Percentiles rank a stretch among this genome's conserved stretches.
Conservation (phyloP, 169 alveolate species). For the Toxoplasma gondii region DNA sequence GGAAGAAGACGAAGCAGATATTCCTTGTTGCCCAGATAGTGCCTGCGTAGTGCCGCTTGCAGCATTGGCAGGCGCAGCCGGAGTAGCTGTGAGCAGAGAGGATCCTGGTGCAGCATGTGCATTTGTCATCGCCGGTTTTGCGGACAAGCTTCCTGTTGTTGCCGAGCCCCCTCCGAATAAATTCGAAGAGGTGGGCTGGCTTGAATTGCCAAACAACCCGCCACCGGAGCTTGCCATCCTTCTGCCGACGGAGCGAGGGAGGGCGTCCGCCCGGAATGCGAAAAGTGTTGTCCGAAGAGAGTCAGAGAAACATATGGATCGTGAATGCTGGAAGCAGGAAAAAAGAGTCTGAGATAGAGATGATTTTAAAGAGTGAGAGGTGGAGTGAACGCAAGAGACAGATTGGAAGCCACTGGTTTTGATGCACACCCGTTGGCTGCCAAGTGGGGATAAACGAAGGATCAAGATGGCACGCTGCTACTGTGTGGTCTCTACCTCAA, state of each 20-base stretch:
- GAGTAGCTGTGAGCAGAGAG: neutral
- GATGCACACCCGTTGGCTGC: neutral
- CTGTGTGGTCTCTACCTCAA: too few species aligned
- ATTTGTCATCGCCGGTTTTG: neutral
- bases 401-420: too few species aligned
- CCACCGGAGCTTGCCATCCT: conserved; percentile 7
- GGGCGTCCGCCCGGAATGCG: neutral
- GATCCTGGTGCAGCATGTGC: neutral
- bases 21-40: neutral
- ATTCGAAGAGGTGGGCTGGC: neutral
- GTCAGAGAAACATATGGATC: neutral
- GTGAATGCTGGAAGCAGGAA: neutral
- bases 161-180: neutral
- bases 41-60: neutral
- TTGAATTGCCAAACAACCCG: neutral
- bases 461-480: neutral
- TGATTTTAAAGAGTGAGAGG: too few species aligned
- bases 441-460: neutral
- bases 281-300: neutral
- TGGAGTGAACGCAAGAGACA: too few species aligned
- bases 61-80: neutral
- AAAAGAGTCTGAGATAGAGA: neutral
- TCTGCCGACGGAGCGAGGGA: neutral
- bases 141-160: neutral
- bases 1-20: neutral